These are phyloP conservation scores for Ceratocystis ficicola DNA, from an alignment of 2,329 filamentous ascomycete species.

Conservation along the genomic window DNA sequence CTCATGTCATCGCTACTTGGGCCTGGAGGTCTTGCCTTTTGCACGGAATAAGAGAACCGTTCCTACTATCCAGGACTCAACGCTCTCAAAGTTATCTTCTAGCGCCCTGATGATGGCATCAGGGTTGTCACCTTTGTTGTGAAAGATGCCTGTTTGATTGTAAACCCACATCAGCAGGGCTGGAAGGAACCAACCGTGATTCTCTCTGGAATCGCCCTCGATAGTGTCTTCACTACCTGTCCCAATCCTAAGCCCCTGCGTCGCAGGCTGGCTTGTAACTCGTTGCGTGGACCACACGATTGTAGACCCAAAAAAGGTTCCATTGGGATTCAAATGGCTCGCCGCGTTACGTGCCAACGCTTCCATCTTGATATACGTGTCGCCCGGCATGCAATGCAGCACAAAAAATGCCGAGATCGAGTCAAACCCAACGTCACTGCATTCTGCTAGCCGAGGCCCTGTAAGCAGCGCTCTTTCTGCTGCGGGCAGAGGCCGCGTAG, in stretches of 20 bases:
- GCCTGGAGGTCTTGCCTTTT: not conserved
- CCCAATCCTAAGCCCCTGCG: conserved; percentile 16
- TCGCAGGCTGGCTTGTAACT: not conserved
- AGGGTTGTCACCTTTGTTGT: conserved; percentile 31
- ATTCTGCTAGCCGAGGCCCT: conserved; percentile 8
- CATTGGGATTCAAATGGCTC: conserved; percentile 23
- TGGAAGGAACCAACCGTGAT: conserved; percentile 13
- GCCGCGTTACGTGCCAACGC: conserved; percentile 22
- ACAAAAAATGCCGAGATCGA: conserved; percentile 17
- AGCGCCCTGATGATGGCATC: conserved; percentile 30
- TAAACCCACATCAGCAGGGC: conserved; percentile 27
- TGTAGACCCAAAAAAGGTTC: conserved; percentile 26
- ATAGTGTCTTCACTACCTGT: not conserved
- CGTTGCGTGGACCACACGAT: conserved; percentile 24
- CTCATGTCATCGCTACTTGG: not conserved
- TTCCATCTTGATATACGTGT: conserved; percentile 1
- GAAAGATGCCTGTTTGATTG: conserved; percentile 31
- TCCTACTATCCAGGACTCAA: conserved; percentile 32
- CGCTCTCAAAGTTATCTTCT: conserved; percentile 30
- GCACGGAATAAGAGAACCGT: conserved; percentile 31
- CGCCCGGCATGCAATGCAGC: conserved; percentile 20
- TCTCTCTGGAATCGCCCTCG: not conserved
- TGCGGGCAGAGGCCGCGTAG: conserved; percentile 32
- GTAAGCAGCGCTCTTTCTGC: conserved; percentile 23
- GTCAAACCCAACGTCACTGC: conserved; percentile 19